Evolutionary conservation across 2,329 filamentous ascomycete species (phyloP), one percentile per base, ranked within the genome.

Genomic region (Nemania sp.): DNA sequence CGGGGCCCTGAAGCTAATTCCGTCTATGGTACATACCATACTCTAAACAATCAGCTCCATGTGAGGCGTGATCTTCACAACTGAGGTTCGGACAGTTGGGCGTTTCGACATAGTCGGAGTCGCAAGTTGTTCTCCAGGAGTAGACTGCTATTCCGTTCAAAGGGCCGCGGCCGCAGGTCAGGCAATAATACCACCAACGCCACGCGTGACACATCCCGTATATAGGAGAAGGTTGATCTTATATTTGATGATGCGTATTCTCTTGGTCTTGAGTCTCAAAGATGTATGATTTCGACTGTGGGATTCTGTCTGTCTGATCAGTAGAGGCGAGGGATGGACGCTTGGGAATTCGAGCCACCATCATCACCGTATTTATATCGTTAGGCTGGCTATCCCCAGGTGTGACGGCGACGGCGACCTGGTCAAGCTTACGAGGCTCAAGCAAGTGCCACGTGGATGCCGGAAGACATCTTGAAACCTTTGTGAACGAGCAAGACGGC

Each of bases 181-280:
- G 32, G 64, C 73, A 75, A 41, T 71, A 75, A 52, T 71, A 74
- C 64, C 67, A 72, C 73, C 74, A 75, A 29, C 72, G 72, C 72
- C 72, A 73, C 32, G 72, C 72, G 56, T 72, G 67, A 66, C 72
- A 72, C 72, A 73, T 73, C 20, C 26, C 45, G 58, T 64, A 54
- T 41, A 43, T 41, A 8, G 41, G 13, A 51, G 47, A 24, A 45
- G 18, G 1, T 54, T n/a, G 49, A 35, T 35, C 32, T 35, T 35
- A 45, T 38, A 45, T 38, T 41, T 53, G 62, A 20, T n/a, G 20
- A 18, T 41, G 45, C 20, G 24, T 45, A 5, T 56, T 51, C n/a
- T 45, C 38, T 60, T 43, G 22, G 32, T 41, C 38, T n/a, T 5
- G 35, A 38, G 26, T 61, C 24, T 49, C n/a, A 10, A 49, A 18